Evolutionary conservation across 257 asterid species (phyloP), one percentile per base, ranked within the genome.

Genomic region (Agastache rugosa): DNA sequence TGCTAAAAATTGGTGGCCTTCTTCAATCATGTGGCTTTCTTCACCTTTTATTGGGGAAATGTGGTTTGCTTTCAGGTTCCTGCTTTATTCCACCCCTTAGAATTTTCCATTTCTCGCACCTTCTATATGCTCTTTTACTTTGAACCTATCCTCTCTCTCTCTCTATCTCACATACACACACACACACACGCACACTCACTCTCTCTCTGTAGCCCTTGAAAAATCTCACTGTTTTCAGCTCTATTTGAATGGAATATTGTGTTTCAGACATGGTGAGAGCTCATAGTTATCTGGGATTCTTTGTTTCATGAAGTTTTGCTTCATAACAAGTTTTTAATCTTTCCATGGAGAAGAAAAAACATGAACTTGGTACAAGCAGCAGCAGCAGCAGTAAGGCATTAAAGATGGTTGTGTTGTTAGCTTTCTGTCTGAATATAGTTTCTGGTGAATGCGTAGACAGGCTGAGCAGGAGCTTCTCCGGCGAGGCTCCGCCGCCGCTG

Each of bases 401-500:
- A 20, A 69, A 72, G 70, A 19, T 76, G 72, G 23, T 71, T 45
- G 61, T 68, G 56, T 63, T 86, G 79, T 59, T 78, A 45, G 61
- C 82, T 61, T 77, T 75, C 73, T 82, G 79, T 60, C 37, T 87
- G 66, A 83, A 78, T 56, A 68, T 79, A 44, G 47, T 75, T 64
- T 83, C 75, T 74, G 92, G 79, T 34, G 81, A 84, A 22, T 88
- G 97, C 82, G 74, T 83, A 58, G 89, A 80, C 62, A 86, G 83
- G 69, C 35, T 61, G 56, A 53, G 77, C 70, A 66, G 67, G 68
- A 77, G 71, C n/a, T 51, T 27, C 80, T 75, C 87, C 50, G 75
- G 68, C 56, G 85, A 78, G 22, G 60, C 79, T 8, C 81, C 84
- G 64, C 76, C 73, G 35, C 80, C 62, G 39, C 55, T 81, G 17